These are phyloP conservation scores for Cicer pinnatifidum DNA, from an alignment of 306 rosid species.

Conservation along the genomic window DNA sequence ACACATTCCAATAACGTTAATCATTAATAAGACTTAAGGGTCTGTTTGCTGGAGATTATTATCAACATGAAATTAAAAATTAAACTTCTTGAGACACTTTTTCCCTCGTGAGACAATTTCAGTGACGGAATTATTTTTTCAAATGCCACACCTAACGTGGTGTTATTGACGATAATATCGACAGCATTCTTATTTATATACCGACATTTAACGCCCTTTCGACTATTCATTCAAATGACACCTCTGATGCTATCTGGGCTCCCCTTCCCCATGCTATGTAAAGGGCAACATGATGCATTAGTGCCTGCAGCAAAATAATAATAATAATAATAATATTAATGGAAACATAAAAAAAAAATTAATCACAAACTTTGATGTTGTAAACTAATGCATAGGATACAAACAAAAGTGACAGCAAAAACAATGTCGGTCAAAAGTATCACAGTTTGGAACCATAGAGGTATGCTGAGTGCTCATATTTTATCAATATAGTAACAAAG, in stretches of 20 bases:
- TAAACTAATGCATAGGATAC: not conserved
- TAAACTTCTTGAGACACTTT: not conserved
- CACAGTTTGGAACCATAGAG: constrained; percentile 14
- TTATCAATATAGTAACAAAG: not conserved
- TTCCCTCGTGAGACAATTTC: not conserved
- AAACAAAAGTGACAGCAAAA: constrained; percentile 19
- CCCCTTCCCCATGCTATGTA: constrained; percentile 87
- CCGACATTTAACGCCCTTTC: constrained; percentile 10
- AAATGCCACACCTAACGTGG: not conserved
- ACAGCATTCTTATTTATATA: not conserved
- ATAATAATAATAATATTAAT: not conserved
- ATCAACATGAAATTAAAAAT: not conserved
- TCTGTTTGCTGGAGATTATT: not conserved
- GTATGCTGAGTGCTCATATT: not conserved
- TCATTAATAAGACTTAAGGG: not conserved
- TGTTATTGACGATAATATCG: not conserved
- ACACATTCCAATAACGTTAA: not conserved
- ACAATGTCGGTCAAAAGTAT: not conserved
- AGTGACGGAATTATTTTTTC: not conserved
- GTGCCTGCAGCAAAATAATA: constrained; percentile 52
- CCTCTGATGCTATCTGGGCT: constrained; percentile 81
- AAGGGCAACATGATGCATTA: constrained; percentile 92
- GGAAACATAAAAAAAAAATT: constrained; percentile 7
- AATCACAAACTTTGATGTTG: not conserved
- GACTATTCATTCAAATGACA: constrained; percentile 53